Conservation (phyloP, 2,329 filamentous ascomycete species). For the Achaetomium macrosporum region DNA sequence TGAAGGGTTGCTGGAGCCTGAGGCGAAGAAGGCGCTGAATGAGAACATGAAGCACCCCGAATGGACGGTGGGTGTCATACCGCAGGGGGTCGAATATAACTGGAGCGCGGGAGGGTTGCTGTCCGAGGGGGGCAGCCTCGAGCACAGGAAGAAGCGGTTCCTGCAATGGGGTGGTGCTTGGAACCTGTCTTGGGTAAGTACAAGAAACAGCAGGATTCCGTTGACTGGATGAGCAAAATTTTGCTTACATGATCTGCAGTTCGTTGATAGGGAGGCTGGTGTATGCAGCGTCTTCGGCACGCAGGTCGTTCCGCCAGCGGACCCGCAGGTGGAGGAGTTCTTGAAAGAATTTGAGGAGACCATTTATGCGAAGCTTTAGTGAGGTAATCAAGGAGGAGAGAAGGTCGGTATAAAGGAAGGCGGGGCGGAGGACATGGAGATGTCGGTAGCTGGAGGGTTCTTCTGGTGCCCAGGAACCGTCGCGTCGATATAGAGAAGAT, state of each 20-base stretch:
- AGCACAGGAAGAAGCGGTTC: conserved; percentile 19
- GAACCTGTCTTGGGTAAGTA: conserved; percentile 25
- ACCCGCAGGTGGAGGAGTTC: conserved; percentile 9
- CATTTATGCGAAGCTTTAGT: conserved; percentile 15
- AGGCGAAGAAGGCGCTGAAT: conserved; percentile 15
- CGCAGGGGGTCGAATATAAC: conserved; percentile 22
- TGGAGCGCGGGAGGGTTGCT: conserved; percentile 25
- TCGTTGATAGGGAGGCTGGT: conserved; percentile 25
- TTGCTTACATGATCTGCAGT: conserved; percentile 10
- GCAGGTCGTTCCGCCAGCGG: conserved; percentile 18
- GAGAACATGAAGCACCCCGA: conserved; percentile 15
- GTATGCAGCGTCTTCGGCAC: conserved; percentile 26
- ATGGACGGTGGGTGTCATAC: conserved; percentile 24
- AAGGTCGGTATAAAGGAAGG: no score
- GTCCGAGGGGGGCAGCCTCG: conserved; percentile 15
- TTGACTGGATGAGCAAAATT: neutral
- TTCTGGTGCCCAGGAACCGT: no score
- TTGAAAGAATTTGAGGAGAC: conserved; percentile 22
- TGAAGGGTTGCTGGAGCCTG: conserved; percentile 15
- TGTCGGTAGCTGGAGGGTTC: no score
- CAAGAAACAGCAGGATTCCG: no score
- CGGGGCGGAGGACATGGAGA: no score
- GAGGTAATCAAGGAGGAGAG: no score
- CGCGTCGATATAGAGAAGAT: no score
- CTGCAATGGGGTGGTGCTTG: conserved; percentile 25